Base-by-base conservation (phyloP, 2,329 filamentous ascomycete species). In the Stagonosporopsis cucurbitacearum region DNA sequence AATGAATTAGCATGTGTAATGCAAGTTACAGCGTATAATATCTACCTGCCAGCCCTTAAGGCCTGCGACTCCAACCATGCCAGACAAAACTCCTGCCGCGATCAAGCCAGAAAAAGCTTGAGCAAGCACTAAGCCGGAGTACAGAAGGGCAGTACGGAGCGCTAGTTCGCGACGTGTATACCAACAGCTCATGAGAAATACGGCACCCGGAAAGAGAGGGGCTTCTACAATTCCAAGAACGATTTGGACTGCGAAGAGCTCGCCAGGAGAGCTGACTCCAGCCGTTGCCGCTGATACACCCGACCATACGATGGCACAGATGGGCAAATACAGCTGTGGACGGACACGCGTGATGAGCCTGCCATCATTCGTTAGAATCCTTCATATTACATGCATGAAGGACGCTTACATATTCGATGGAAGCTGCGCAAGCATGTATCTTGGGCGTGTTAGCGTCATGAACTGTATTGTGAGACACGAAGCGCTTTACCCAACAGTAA, bases 191-290 rank as follows among this genome's bases (percentile, higher is more conserved):
- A 60, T 57, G 8, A 60, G 45, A 32, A 54, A 60, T 2, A 57
- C 49, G 19, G 53, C 57, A 3, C 78, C 77, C 2, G 78, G 78
- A 47, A 81, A 80, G 0, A 92, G 79, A 11, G 89, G 89, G 8
- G 89, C 79, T 71, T 93, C 90, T 19, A 83, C 82, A 23, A 92
- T 75, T 25, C 89, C 89, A 0, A 92, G 79, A 63, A 91, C 90
- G 55, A 77, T 75, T 30, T 77, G 68, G 25, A 70, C 72, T 2
- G 70, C 48, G 17, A 60, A 47, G 4, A 90, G 77, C 0, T 85
- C 85, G 1, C 79, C 81, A 77, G 82, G 87, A 65, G 82, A 86
- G 37, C 79, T 75, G 4, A 84, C 81, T 46, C 88, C 85, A 5
- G 86, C 86, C 82, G 88, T 88, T 12, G 50, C 50, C 1, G 54